These are phyloP conservation scores for Phytopythium delawarense DNA, from an alignment of 352 stramenopile genomes.

Conservation along the genomic window DNA sequence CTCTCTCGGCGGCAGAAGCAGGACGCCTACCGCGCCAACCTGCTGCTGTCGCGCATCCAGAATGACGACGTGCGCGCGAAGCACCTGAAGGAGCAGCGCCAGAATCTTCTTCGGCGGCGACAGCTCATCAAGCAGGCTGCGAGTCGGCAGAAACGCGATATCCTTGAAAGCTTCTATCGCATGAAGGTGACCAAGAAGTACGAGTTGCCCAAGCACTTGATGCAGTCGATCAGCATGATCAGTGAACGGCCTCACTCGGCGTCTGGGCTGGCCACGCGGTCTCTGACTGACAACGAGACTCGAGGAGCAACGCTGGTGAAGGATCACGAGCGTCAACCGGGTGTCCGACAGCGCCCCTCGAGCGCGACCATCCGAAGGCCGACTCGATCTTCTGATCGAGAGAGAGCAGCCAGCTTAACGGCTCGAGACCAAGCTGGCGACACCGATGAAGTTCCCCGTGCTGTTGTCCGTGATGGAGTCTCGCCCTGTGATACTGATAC, in stretches of 20 bases:
- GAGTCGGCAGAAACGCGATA: conserved; percentile 56
- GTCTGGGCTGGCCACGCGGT: conserved; percentile 26
- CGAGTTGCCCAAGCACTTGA: conserved; percentile 49
- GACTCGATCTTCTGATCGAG: neutral
- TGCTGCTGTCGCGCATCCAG: conserved; percentile 60
- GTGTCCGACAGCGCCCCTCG: conserved; percentile 20
- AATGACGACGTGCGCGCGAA: conserved; percentile 52
- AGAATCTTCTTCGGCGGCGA: conserved; percentile 45
- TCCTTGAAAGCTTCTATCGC: conserved; percentile 77
- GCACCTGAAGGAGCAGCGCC: conserved; percentile 53
- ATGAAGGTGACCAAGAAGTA: conserved; percentile 84
- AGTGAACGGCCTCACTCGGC: conserved; percentile 35
- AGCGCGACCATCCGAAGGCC: conserved; percentile 10
- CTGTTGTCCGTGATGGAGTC: conserved; percentile 3
- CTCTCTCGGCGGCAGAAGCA: conserved; percentile 55
- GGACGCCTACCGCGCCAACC: conserved; percentile 51
- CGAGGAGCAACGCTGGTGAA: neutral
- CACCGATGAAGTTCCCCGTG: conserved; percentile 9
- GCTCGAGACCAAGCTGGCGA: neutral
- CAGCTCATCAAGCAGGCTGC: conserved; percentile 67
- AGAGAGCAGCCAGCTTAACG: neutral
- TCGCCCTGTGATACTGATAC: conserved; percentile 12
- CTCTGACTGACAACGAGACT: conserved; percentile 12
- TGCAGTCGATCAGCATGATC: conserved; percentile 15
- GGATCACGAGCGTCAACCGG: neutral